Evolutionary conservation across 2,329 filamentous ascomycete genomes (phyloP).

Genomic region (Fusarium udum): DNA sequence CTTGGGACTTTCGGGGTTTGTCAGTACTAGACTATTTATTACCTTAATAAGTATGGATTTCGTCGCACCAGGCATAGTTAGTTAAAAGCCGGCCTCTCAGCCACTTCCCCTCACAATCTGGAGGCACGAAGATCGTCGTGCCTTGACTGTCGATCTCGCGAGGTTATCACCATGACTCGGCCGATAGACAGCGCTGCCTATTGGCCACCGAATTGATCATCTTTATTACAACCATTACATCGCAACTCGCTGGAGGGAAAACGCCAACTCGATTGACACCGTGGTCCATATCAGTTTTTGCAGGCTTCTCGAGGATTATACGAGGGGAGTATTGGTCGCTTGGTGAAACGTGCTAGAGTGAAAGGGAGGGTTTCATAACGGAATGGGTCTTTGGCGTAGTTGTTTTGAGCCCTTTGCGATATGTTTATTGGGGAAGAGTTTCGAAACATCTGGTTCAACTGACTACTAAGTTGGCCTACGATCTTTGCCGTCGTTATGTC

Average conservation of each 20-base stretch:
- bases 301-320: neutral
- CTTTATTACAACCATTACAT: neutral
- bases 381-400: neutral
- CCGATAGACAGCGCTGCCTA: neutral
- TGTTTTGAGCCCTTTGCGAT: slow-evolving; percentile 9
- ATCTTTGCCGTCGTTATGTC: slow-evolving; percentile 2
- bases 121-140: neutral
- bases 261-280: neutral
- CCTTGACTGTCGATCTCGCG: slow-evolving; percentile 17
- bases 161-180: slow-evolving; percentile 30
- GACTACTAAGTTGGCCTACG: neutral
- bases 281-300: neutral
- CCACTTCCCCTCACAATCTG: slow-evolving; percentile 6
- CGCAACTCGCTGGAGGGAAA: neutral
- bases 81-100: neutral
- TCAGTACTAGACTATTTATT: neutral
- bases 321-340: neutral
- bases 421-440: neutral
- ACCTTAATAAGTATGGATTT: neutral
- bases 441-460: neutral
- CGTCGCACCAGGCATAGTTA: neutral
- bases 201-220: neutral
- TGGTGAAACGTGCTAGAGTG: slow-evolving; percentile 30
- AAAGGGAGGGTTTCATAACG: slow-evolving; percentile 9
- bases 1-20: neutral